Evolutionary conservation across 129 eudicot genomes (phyloP), one percentile per base, ranked within the genome.

Genomic region (Flaveria trinervia): DNA sequence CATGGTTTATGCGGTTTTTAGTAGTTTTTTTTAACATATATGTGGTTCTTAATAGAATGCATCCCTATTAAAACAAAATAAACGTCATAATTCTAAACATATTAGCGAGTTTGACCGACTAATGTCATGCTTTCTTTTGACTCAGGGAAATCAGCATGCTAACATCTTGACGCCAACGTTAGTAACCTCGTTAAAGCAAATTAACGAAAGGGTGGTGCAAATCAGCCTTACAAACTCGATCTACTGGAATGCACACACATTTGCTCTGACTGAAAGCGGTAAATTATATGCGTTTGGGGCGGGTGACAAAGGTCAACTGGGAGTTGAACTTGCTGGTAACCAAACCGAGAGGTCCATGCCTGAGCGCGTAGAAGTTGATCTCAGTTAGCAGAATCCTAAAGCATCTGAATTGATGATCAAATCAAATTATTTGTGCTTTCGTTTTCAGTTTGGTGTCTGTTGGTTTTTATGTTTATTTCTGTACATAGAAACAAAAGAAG

Each of bases 251-350:
- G 96, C 91, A 2, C 97, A 94, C 78, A 94, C 98, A 2, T 94
- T 94, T 68, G 96, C 97, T 0, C 90, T 94, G 18, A 89, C 97
- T 1, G 97, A 89, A 60, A 84, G 87, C 0, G 93, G 91, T 44
- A 91, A 91, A 79, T 78, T 94, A 2, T 94, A 81, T 54, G 91
- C 98, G 1, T 89, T 91, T 71, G 99, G 99, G 26, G 92, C 99
- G 0, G 98, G 99, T 13, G 99, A 87, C 82, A 87, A 87, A 71
- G 97, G 97, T 3, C 97, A 94, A 83, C 86, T 94, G 4, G 96
- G 98, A 20, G 81, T 89, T 14, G 88, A 89, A 81, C 96, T 91
- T 36, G 73, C 56, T 18, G 91, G 81, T 36, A 86, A 86, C 81
- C 92, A 87, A 70, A 83, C 86, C 7, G 92, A 91, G 75, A 85